Percentiles rank a stretch among this genome's conserved stretches.
Evolutionary conservation across 768 basidiomycete genomes (phyloP).

Genomic region (Podaxis rugospora): DNA sequence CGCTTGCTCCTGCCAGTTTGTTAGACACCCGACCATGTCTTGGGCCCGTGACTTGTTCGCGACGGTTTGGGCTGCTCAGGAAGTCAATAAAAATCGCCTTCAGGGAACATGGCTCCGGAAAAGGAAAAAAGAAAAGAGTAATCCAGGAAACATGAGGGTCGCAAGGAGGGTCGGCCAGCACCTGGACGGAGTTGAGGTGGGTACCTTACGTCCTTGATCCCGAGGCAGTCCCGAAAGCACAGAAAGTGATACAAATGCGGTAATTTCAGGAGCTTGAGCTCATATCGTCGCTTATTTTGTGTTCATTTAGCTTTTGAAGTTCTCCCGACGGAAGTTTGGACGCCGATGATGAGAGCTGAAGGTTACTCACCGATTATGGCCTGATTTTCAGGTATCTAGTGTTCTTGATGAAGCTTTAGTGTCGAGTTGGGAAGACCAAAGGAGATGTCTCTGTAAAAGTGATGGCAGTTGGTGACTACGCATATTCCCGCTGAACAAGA

Average conservation of each 20-base stretch:
- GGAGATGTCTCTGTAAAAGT: neutral
- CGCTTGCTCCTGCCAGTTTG: neutral
- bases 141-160: too few relatives aligned
- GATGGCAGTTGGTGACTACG: neutral
- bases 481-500: neutral
- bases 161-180: too few relatives aligned
- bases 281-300: neutral
- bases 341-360: neutral
- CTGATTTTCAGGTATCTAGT: neutral
- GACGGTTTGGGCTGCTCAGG: neutral
- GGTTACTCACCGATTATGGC: slow-evolving; percentile 1
- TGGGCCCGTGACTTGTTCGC: neutral
- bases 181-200: too few relatives aligned
- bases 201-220: slow-evolving; percentile 1
- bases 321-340: slow-evolving; percentile 8
- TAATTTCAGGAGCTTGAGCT: neutral
- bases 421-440: neutral
- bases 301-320: neutral
- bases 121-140: neutral
- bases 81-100: neutral
- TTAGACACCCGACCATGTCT: neutral
- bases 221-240: neutral
- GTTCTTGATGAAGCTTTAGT: neutral
- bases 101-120: neutral
- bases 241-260: neutral